Evolutionary conservation across 305 asterid genomes (phyloP).

Genomic region (Ilex paraguariensis): DNA sequence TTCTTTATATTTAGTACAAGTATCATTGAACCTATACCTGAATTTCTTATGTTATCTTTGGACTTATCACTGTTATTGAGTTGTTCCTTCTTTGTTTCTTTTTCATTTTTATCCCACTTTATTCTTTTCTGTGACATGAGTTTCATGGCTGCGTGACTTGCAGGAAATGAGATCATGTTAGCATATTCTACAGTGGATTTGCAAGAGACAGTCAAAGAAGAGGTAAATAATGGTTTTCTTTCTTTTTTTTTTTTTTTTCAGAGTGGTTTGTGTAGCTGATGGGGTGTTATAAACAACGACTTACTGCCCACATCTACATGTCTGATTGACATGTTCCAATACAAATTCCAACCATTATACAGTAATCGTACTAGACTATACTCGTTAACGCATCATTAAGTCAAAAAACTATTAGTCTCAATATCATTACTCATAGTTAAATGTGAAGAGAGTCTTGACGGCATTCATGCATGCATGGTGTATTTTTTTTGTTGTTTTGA

Average conservation of each 20-base stretch:
- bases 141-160: neutral
- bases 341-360: too few relatives aligned
- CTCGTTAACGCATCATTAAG: too few relatives aligned
- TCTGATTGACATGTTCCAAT: too few relatives aligned
- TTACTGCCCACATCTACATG: too few relatives aligned
- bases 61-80: neutral
- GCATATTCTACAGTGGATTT: constrained; percentile 14
- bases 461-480: too few relatives aligned
- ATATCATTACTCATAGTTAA: too few relatives aligned
- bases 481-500: too few relatives aligned
- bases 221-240: constrained; percentile 23
- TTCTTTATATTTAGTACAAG: neutral
- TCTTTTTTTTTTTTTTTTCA: neutral
- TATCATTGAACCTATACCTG: neutral
- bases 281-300: too few relatives aligned
- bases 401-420: too few relatives aligned
- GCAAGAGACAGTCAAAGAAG: constrained; percentile 13
- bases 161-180: constrained; percentile 23
- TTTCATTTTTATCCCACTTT: neutral
- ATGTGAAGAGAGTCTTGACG: too few relatives aligned
- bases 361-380: too few relatives aligned
- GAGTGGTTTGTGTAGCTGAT: too few relatives aligned
- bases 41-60: neutral
- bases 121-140: neutral
- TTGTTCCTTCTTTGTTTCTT: neutral